Evolutionary conservation across 768 basidiomycete species (phyloP).

Genomic region (Udeniomyces megalosporus): DNA sequence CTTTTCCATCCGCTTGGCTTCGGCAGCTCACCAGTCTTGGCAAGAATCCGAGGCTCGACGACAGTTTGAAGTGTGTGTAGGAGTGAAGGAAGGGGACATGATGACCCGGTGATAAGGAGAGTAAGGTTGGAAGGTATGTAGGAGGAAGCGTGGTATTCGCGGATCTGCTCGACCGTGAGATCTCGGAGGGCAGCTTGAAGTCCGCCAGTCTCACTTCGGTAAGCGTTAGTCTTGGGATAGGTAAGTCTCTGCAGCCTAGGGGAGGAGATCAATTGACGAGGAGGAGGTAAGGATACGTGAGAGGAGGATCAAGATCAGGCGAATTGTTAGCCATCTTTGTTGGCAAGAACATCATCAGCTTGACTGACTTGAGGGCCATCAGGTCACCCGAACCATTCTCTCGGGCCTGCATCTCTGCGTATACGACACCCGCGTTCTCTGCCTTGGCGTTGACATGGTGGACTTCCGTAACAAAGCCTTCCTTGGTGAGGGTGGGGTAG

Average conservation of each 20-base stretch:
- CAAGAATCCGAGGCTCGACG: constrained; percentile 65
- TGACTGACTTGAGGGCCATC: constrained; percentile 67
- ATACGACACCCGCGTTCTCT: constrained; percentile 87
- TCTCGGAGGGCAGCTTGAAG: constrained; percentile 79
- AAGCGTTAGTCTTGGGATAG: constrained; percentile 67
- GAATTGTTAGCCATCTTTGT: too few species aligned
- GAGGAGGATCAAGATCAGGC: too few species aligned
- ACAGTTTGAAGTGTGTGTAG: constrained; percentile 64
- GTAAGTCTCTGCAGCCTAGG: constrained; percentile 58
- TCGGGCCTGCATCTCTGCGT: constrained; percentile 80
- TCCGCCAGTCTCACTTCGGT: constrained; percentile 92
- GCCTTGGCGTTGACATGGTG: constrained; percentile 85
- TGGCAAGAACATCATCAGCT: too few species aligned
- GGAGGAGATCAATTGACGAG: not conserved
- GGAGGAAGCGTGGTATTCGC: constrained; percentile 69
- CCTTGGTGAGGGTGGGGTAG: constrained; percentile 82
- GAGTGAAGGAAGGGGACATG: constrained; percentile 54
- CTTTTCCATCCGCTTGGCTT: constrained; percentile 65
- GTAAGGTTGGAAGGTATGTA: constrained; percentile 83
- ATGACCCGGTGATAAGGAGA: constrained; percentile 71
- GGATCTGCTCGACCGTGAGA: constrained; percentile 75
- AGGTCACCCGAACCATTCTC: constrained; percentile 84
- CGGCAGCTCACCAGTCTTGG: constrained; percentile 33
- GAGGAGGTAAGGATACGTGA: not conserved
- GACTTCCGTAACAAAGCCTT: constrained; percentile 55